Evolutionary conservation across 345 rosid species (phyloP).

Genomic region (Viola odorata): DNA sequence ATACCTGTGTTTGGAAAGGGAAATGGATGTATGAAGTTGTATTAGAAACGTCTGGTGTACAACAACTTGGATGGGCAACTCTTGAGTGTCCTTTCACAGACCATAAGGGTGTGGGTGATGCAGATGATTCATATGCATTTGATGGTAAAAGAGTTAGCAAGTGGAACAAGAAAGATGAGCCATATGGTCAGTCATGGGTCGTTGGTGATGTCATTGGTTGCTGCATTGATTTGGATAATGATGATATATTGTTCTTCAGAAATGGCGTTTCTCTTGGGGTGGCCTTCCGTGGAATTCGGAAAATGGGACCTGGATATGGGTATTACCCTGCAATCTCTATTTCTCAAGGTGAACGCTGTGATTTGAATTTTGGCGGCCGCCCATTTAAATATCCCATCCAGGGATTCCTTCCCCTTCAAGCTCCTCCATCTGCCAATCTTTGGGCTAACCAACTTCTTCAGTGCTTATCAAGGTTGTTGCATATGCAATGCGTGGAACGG

Average conservation of each 20-base stretch:
- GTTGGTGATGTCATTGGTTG: conserved; percentile 91
- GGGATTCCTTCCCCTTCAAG: conserved; percentile 67
- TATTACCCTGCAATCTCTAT: conserved; percentile 92
- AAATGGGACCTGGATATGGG: conserved; percentile 74
- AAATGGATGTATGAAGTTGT: conserved; percentile 98
- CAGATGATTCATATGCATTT: conserved; percentile 96
- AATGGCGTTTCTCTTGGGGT: conserved; percentile 77
- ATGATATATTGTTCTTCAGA: conserved; percentile 74
- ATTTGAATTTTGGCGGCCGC: conserved; percentile 74
- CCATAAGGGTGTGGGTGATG: conserved; percentile 94
- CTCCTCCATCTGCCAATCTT: conserved; percentile 41
- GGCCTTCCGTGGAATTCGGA: conserved; percentile 70
- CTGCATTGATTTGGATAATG: conserved; percentile 69
- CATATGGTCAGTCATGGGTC: conserved; percentile 91
- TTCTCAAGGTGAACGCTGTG: conserved; percentile 89
- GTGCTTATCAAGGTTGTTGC: conserved; percentile 70
- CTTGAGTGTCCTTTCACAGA: conserved; percentile 84
- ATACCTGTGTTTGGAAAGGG: conserved; percentile 84
- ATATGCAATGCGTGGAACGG: conserved; percentile 40
- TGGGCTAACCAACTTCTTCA: conserved; percentile 52
- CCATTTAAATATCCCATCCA: conserved; percentile 70
- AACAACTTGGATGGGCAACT: conserved; percentile 96
- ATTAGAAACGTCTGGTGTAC: conserved; percentile 90
- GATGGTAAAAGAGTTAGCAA: conserved; percentile 91
- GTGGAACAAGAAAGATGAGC: conserved; percentile 74